Conservation (phyloP, 2,329 filamentous ascomycete species). For the Cladosporium sp. region DNA sequence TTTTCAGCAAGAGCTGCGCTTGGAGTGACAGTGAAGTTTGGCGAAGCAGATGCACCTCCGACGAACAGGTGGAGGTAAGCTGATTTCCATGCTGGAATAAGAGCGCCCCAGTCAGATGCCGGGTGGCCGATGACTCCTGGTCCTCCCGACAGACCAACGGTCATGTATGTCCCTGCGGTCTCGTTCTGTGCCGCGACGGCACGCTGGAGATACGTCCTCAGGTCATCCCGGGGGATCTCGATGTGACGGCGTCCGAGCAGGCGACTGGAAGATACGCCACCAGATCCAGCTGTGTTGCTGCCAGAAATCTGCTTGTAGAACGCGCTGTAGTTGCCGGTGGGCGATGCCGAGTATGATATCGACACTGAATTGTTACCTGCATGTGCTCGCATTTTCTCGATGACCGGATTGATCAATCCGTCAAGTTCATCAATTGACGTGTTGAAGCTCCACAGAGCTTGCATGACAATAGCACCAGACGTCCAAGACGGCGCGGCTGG, state of each 20-base stretch:
- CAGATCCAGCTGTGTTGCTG: conserved; percentile 27
- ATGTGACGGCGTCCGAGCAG: conserved; percentile 33
- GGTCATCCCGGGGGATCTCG: conserved; percentile 13
- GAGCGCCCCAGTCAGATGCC: conserved; percentile 25
- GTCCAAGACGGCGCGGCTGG: conserved; percentile 28
- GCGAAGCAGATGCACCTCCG: conserved; percentile 20
- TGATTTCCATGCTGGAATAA: conserved; percentile 32
- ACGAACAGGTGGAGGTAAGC: conserved; percentile 32
- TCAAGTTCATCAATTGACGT: conserved; percentile 20
- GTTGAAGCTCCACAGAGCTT: conserved; percentile 28
- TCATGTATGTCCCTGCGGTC: conserved; percentile 23
- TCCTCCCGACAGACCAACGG: conserved; percentile 27
- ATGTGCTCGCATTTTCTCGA: conserved; percentile 10
- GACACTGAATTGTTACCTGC: conserved; percentile 13
- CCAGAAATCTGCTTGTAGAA: conserved; percentile 29
- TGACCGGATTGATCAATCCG: conserved; percentile 19
- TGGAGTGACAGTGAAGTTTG: conserved; percentile 10
- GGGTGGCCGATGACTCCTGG: conserved; percentile 26
- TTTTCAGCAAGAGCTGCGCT: conserved; percentile 14
- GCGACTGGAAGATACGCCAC: conserved; percentile 31
- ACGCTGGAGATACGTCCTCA: conserved; percentile 17
- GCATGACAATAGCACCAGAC: conserved; percentile 26
- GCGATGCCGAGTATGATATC: conserved; percentile 16
- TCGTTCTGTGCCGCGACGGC: conserved; percentile 19
- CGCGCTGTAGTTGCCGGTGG: conserved; percentile 23